A percentile compares a stretch with the other conserved stretches of the same genome.
Conservation (phyloP, 306 rosid genomes). For the Fragaria vesca region DNA sequence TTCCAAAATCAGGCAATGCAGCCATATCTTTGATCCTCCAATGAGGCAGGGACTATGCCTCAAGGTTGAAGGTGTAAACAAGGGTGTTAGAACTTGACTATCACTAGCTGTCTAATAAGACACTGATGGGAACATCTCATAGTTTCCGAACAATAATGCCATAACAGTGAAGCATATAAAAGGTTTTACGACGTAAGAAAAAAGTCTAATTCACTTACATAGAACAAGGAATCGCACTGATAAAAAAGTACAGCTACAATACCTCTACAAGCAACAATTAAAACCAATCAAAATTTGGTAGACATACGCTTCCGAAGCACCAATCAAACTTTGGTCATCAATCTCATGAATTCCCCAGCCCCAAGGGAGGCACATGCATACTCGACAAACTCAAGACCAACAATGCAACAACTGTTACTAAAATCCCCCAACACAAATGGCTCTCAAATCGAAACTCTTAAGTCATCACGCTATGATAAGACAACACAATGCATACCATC, state of each 20-base stretch:
- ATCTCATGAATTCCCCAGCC: not conserved
- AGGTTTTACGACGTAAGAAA: not conserved
- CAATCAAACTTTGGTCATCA: not conserved
- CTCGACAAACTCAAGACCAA: not conserved
- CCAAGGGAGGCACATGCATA: not conserved
- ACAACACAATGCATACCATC: not conserved
- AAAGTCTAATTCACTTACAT: not conserved
- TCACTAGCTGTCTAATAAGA: not conserved
- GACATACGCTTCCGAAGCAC: not conserved
- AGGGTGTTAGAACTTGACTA: not conserved
- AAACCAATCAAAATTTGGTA: not conserved
- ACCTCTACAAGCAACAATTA: not conserved
- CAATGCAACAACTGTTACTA: not conserved
- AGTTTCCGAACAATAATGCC: not conserved
- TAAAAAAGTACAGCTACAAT: not conserved
- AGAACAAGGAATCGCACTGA: not conserved
- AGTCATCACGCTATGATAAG: not conserved
- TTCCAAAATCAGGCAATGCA: not conserved
- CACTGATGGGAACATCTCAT: not conserved
- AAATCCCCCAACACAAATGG: not conserved
- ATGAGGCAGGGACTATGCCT: not conserved
- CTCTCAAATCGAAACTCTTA: not conserved
- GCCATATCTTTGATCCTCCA: not conserved
- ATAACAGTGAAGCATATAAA: not conserved
- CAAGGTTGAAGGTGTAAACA: not conserved